Base-by-base conservation (phyloP, 2,329 filamentous ascomycete species). In the Aspergillus fumigatus region DNA sequence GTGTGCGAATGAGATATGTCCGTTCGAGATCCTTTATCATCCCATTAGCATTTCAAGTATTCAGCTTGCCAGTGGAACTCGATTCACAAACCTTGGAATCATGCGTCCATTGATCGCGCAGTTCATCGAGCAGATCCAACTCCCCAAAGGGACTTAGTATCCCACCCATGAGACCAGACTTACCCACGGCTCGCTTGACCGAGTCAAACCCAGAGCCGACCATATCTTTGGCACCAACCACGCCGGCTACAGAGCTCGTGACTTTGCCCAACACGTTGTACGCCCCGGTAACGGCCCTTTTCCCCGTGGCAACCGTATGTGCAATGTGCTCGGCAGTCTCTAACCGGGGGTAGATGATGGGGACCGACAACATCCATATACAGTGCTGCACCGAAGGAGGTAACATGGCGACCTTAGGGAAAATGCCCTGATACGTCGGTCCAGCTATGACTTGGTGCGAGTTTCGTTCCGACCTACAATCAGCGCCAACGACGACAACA, bases 31-130 rank as follows among this genome's bases (percentile, higher is more conserved):
- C 94, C 82, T 88, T 41, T 43, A 32, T 27, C 21, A 1, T 45
- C 32, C 9, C 35, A 11, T 40, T 45, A 47, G 35, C 17, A 21
- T 40, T 35, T 47, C 21, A 56, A 26, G 50, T 41, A 29, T 38
- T 9, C 7, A 29, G 19, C 29, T 43, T n/a, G 32, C 4, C n/a
- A 19, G 9, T 2, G 29, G 7, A 11, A 43, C 11, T 11, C 17
- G 6, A n/a, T 47, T 35, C 26, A 62, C 68, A 40, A 73, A 86
- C 84, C 79, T 97, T 99, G 52, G 89, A 92, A 52, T 97, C 93
- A 69, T 99, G 94, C 23, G 94, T 99, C 94, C 94, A 99, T 80
- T 96, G 88, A 72, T 99, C 94, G 70, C 93, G 88, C 57, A 97
- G 79, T 70, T 97, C 94, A 75, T 99, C 94, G 53, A 94, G 86